Evolutionary conservation across 1,139 yeast species (phyloP).

Genomic region (Arxiozyma slooffiae): DNA sequence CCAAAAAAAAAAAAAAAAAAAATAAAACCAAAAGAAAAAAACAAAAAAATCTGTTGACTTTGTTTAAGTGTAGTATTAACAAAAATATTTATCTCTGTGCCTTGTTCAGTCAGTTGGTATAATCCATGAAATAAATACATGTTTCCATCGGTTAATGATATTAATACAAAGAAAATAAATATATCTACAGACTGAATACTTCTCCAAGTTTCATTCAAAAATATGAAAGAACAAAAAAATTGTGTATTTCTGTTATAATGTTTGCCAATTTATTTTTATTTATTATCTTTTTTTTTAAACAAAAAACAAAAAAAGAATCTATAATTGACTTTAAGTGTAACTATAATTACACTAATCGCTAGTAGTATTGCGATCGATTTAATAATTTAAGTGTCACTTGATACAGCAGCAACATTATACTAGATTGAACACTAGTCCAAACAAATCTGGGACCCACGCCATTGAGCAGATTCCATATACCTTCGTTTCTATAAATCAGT

Average conservation of each 20-base stretch:
- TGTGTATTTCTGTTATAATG: too few species aligned
- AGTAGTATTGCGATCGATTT: constrained; percentile 9
- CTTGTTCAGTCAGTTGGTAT: not conserved
- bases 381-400: constrained; percentile 40
- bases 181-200: not conserved
- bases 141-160: too few species aligned
- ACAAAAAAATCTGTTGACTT: too few species aligned
- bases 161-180: not conserved
- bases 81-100: not conserved
- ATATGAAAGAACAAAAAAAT: too few species aligned
- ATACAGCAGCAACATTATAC: constrained; percentile 83
- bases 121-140: not conserved
- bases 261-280: too few species aligned
- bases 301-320: too few species aligned
- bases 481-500: constrained; percentile 66
- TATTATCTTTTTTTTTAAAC: too few species aligned
- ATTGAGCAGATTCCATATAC: constrained; percentile 68
- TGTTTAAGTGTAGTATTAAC: not conserved
- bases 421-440: constrained; percentile 94
- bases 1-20: too few species aligned
- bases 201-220: not conserved
- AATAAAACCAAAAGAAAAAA: too few species aligned
- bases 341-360: too few species aligned
- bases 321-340: too few species aligned
- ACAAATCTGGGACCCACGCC: constrained; percentile 95